Evolutionary conservation across 1,284 basidiomycete species (phyloP), one percentile per base, ranked within the genome.

Genomic region (Trametes pubescens): DNA sequence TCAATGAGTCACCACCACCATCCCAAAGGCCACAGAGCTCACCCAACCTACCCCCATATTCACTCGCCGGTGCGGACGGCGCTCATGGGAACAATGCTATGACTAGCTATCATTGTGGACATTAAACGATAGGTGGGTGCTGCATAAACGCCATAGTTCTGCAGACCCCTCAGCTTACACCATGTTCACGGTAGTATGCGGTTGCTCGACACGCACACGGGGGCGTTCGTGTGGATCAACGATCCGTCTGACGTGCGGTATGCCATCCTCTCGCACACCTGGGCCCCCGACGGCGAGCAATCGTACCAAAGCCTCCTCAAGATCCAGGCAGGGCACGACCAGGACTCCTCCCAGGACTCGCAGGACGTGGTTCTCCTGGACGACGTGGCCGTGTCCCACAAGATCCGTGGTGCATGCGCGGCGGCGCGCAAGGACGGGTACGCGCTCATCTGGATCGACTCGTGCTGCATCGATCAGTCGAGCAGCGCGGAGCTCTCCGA

Each of bases 401-500:
- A 62, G 55, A 48, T 62, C 21, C 29, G 34, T 9, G 18, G 48
- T 14, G 38, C 47, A 4, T 62, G 61, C 49, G 38, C 10, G 10
- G 14, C 43, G 21, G 61, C 61, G 14, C 54, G 35, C 32, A 16
- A n/a, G 11, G 37, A 62, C 35, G 61, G 55, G 7, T 62, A 57
- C 51, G 13, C 18, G 9, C 32, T 44, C 29, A 7, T 62, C 29
- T 62, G 61, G 61, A 53, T 57, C 26, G 61, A 62, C 44, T 51
- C 61, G 29, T 62, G 61, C 44, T 62, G 61, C 40, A 62, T 62
- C 37, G 61, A 57, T 48, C 49, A 62, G 44, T 51, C 37, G 22
- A 62, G 61, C 61, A 62, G 61, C 54, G 61, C 61, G 11, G 61
- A 62, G 48, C 55, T 62, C 35, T 62, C 61, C 10, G 53, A 55